Conservation (phyloP, 2,329 filamentous ascomycete species). For the Thyridium curvatum region DNA sequence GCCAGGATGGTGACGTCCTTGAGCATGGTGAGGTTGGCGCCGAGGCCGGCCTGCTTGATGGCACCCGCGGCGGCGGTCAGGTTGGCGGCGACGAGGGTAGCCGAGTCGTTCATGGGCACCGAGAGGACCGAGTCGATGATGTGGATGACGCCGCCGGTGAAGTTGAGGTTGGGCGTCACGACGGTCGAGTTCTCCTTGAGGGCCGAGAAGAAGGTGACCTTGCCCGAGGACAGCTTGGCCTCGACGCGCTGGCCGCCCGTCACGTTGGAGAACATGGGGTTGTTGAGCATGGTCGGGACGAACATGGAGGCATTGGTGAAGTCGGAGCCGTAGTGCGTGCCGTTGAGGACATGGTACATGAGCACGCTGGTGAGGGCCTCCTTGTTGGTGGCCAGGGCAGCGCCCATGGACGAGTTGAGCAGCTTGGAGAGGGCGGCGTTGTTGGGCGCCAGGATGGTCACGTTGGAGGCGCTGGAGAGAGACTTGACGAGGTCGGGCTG, state of each 20-base stretch:
- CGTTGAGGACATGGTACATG: slow-evolving; percentile 53
- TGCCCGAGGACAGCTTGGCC: no score
- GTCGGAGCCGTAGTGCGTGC: slow-evolving; percentile 29
- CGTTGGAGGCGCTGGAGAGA: slow-evolving; percentile 1
- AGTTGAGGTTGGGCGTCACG: slow-evolving; percentile 40
- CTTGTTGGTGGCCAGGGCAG: slow-evolving; percentile 11
- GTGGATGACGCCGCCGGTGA: slow-evolving; percentile 48
- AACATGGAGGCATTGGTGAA: slow-evolving; percentile 22
- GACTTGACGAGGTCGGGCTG: not conserved
- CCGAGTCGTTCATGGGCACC: slow-evolving; percentile 35
- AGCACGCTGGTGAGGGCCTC: slow-evolving; percentile 34
- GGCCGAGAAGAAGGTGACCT: slow-evolving; percentile 45
- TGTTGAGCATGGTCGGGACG: slow-evolving; percentile 37
- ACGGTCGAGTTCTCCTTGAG: slow-evolving; percentile 42
- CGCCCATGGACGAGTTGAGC: slow-evolving; percentile 6
- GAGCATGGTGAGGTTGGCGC: slow-evolving; percentile 29
- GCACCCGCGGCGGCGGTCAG: slow-evolving; percentile 40
- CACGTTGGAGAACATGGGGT: slow-evolving; percentile 48
- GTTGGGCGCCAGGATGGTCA: slow-evolving; percentile 5
- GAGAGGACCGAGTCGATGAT: slow-evolving; percentile 41
- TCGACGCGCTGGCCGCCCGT: no score
- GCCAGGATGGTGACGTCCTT: slow-evolving; percentile 57
- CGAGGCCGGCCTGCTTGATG: slow-evolving; percentile 34
- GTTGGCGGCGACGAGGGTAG: slow-evolving; percentile 31
- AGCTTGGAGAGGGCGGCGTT: slow-evolving; percentile 4